Conservation (phyloP, 257 asterid species). For the Craterostigma plantagineum region DNA sequence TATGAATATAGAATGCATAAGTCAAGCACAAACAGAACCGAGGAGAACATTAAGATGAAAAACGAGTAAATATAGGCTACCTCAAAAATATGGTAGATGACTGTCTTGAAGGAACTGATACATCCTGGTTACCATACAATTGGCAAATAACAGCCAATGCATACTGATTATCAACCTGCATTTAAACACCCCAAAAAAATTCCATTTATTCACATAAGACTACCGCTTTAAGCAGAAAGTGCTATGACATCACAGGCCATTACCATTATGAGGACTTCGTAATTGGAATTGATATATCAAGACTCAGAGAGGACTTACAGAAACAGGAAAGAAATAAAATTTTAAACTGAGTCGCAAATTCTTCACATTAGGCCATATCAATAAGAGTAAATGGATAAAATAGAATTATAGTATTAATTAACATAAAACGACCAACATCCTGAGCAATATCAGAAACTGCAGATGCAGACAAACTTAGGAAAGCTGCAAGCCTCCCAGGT, state of each 20-base stretch:
- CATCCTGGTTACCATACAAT: slow-evolving; percentile 60
- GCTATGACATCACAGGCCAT: too few relatives aligned
- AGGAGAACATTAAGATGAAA: slow-evolving; percentile 4
- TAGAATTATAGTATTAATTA: too few relatives aligned
- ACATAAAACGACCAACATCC: too few relatives aligned
- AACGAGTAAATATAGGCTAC: slow-evolving; percentile 17
- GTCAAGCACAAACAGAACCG: too few relatives aligned
- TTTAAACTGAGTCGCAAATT: not conserved
- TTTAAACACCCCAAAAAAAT: slow-evolving; percentile 2
- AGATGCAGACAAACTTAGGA: too few relatives aligned
- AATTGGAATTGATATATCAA: not conserved
- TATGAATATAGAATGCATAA: too few relatives aligned
- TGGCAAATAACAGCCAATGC: slow-evolving; percentile 62
- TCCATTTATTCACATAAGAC: slow-evolving; percentile 2
- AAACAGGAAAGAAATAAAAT: not conserved
- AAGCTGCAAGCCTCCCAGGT: too few relatives aligned
- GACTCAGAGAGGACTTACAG: not conserved
- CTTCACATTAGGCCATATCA: too few relatives aligned
- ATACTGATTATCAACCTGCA: slow-evolving; percentile 68
- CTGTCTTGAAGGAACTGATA: slow-evolving; percentile 45
- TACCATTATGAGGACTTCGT: too few relatives aligned
- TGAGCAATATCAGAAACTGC: too few relatives aligned
- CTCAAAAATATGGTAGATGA: slow-evolving; percentile 43
- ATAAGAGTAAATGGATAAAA: too few relatives aligned
- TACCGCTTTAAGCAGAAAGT: not conserved